These are phyloP conservation scores for Floccularia luteovirens DNA, from an alignment of 768 basidiomycete species.

Conservation along the genomic window DNA sequence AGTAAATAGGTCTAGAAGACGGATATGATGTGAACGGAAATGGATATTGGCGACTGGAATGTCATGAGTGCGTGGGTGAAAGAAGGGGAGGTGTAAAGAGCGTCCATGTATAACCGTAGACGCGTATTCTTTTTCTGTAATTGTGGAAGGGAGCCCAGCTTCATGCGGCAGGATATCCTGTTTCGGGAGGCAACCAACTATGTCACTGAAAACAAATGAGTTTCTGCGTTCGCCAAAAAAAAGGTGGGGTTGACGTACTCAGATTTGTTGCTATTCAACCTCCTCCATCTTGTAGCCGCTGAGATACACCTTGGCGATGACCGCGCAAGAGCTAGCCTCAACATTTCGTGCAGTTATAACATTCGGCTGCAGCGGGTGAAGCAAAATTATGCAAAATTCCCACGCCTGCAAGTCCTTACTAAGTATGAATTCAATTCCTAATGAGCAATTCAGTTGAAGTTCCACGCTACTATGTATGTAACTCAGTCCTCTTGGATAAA, in stretches of 20 bases:
- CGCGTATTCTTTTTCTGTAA: conserved; percentile 39
- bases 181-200: conserved; percentile 1
- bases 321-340: conserved; percentile 12
- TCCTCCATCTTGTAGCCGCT: conserved; percentile 6
- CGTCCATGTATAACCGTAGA: conserved; percentile 59
- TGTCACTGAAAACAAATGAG: conserved; percentile 1
- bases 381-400: conserved; percentile 10
- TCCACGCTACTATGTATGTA: too few species aligned
- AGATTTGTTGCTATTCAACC: conserved; percentile 6
- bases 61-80: conserved; percentile 54
- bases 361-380: conserved; percentile 10
- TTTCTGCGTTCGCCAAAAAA: not conserved
- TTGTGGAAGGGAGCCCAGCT: conserved; percentile 3
- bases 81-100: conserved; percentile 40
- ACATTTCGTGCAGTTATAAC: conserved; percentile 13
- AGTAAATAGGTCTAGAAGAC: conserved; percentile 68
- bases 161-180: not conserved
- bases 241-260: not conserved
- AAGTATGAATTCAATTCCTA: too few species aligned
- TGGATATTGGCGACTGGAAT: conserved; percentile 80
- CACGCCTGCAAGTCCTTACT: too few species aligned
- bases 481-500: too few species aligned
- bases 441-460: too few species aligned
- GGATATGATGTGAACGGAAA: conserved; percentile 68
- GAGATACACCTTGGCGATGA: conserved; percentile 10